Evolutionary conservation across 257 asterid genomes (phyloP).

Genomic region (Fraxinus excelsior): DNA sequence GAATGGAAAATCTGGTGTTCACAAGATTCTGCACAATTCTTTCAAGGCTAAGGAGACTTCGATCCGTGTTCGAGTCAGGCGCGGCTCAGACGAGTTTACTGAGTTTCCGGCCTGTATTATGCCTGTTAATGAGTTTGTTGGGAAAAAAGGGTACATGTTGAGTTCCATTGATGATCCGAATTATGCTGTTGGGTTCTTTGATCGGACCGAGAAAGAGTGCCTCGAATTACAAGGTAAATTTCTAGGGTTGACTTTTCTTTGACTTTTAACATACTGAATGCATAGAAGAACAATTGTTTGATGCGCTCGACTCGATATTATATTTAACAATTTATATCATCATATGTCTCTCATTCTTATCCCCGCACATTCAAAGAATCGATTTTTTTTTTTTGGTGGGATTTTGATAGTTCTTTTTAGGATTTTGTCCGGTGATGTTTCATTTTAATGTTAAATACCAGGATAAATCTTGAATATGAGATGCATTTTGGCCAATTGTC

Average conservation of each 20-base stretch:
- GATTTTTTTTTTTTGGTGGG: too few species aligned
- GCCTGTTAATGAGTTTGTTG: constrained; percentile 63
- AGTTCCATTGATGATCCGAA: constrained; percentile 87
- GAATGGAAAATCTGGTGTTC: constrained; percentile 74
- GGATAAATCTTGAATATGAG: too few species aligned
- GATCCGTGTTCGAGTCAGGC: constrained; percentile 60
- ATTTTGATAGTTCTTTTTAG: too few species aligned
- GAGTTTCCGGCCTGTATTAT: constrained; percentile 86
- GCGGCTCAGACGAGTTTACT: constrained; percentile 54
- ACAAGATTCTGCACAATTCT: constrained; percentile 61
- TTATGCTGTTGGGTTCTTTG: constrained; percentile 75
- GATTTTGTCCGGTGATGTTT: too few species aligned
- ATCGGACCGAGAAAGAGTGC: constrained; percentile 82
- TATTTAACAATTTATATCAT: neutral
- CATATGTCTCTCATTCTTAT: too few species aligned
- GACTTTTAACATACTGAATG: too few species aligned
- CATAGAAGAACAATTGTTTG: too few species aligned
- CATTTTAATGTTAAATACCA: too few species aligned
- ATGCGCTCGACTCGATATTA: too few species aligned
- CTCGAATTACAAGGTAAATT: constrained; percentile 72
- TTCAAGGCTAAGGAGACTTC: constrained; percentile 70
- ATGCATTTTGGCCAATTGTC: too few species aligned
- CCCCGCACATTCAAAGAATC: too few species aligned
- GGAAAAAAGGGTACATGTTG: constrained; percentile 63
- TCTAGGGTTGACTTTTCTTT: constrained; percentile 26